Base-by-base conservation (phyloP, 2,329 filamentous ascomycete species). In the Aaosphaeria arxii region DNA sequence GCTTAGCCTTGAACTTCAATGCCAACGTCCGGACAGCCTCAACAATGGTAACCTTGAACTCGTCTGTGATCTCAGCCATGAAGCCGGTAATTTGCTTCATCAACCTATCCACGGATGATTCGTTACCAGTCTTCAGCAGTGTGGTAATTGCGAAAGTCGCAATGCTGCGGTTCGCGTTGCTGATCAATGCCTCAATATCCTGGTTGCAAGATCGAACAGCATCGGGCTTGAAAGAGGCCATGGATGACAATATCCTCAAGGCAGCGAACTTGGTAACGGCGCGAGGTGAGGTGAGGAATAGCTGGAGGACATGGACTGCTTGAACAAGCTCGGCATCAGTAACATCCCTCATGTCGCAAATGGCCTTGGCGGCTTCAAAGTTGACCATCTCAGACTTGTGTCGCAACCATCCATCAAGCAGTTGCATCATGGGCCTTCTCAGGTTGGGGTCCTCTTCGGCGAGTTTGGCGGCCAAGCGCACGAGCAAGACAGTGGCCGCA, bases 21-120 rank as follows among this genome's bases (percentile, higher is more conserved):
- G 92, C 97, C 38, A 99, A 77, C 4, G 94, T 97, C 52, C 94
- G 88, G 66, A 99, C 96, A 39, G 94, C 94, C 72, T 99, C 94
- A 40, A 99, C 92, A 63, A 99, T 96, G n/a, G 94, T 99, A 59
- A 99, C 96, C 80, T 97, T 99, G 80, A 99, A 99, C 72, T 99
- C 94, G 67, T 99, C 94, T 5, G 92, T 96, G 58, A 97, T 97
- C 73, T 97, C 94, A 4, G 91, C 89, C 94, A 99, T 97, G 77
- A 99, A 96, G 36, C 88, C 87, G 28, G 90, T 91, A 54, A 99
- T 97, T 71, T 97, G 91, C 81, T 96, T 96, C 91, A 99, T 96
- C 58, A 99, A 76, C 46, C 94, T 86, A 70, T 99, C 94, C 40
- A 99, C 94, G 58, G 91, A 96, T 36, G 89, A 89, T 74, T 99